These are phyloP conservation scores for Suhomyces xylopsoci DNA, from an alignment of 805 yeast genomes.

Conservation along the genomic window DNA sequence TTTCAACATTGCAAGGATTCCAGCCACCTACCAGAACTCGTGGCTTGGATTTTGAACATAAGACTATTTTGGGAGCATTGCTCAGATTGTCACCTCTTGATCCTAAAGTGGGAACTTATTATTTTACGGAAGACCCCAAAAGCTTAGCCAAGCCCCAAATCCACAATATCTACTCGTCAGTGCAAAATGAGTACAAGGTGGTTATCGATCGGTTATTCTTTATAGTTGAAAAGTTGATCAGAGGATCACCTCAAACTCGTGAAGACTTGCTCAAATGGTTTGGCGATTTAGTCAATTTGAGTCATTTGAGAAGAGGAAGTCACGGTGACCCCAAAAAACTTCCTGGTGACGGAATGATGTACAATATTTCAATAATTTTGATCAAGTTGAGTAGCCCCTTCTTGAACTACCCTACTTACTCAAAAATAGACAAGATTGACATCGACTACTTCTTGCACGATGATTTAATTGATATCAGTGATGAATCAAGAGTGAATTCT, in stretches of 20 bases:
- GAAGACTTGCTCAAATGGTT: conserved; percentile 63
- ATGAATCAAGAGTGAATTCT: conserved; percentile 81
- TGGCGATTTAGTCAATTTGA: conserved; percentile 69
- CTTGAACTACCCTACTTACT: conserved; percentile 55
- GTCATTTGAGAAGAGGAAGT: conserved; percentile 84
- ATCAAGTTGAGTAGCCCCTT: conserved; percentile 81
- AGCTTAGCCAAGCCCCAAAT: conserved; percentile 36
- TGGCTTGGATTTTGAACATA: conserved; percentile 54
- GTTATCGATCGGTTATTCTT: conserved; percentile 61
- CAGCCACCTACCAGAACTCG: conserved; percentile 39
- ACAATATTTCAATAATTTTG: conserved; percentile 66
- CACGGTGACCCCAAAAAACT: conserved; percentile 67
- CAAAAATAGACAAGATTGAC: conserved; percentile 76
- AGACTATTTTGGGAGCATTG: conserved; percentile 74
- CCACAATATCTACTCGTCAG: conserved; percentile 51
- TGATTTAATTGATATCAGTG: conserved; percentile 59
- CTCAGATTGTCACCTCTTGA: conserved; percentile 72
- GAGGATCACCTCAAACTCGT: conserved; percentile 70
- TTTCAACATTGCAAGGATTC: conserved; percentile 58
- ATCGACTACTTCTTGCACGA: conserved; percentile 56
- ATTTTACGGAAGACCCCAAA: conserved; percentile 33
- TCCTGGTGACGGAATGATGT: conserved; percentile 79
- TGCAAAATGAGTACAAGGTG: conserved; percentile 62
- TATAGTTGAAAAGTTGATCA: conserved; percentile 68
- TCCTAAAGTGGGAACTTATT: conserved; percentile 44